Conservation (phyloP, 1,284 basidiomycete species). For the Volvariella volvacea region DNA sequence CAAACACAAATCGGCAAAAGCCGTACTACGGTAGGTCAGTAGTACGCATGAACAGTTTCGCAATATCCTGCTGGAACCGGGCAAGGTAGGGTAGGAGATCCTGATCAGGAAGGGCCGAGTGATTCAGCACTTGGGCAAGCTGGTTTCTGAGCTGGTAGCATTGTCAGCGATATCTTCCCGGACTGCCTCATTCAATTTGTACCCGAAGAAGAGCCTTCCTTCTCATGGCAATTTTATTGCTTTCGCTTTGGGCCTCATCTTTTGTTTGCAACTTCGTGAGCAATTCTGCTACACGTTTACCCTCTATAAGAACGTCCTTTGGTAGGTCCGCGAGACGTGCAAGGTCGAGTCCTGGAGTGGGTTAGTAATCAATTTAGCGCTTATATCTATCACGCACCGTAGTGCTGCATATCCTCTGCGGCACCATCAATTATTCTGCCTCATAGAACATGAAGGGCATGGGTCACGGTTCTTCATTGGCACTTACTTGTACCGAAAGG, state of each 20-base stretch:
- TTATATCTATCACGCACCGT: constrained; percentile 38
- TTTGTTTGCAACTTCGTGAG: constrained; percentile 56
- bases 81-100: constrained; percentile 59
- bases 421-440: constrained; percentile 63
- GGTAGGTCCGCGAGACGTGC: constrained; percentile 82
- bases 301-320: constrained; percentile 54
- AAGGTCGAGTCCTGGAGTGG: constrained; percentile 63
- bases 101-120: constrained; percentile 62
- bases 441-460: not conserved
- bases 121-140: constrained; percentile 58
- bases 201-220: constrained; percentile 69
- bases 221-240: constrained; percentile 49
- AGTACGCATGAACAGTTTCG: constrained; percentile 37
- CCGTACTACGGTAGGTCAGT: not conserved
- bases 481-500: constrained; percentile 74
- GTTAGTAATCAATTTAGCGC: not conserved
- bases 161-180: not conserved
- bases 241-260: constrained; percentile 53
- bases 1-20: too few species aligned
- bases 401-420: constrained; percentile 52
- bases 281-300: constrained; percentile 50
- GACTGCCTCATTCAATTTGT: too few species aligned
- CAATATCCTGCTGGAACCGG: constrained; percentile 63
- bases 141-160: constrained; percentile 55
- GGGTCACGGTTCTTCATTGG: not conserved